A percentile compares a stretch with the other conserved stretches of the same genome.
These are phyloP conservation scores for Ustilago lituana DNA, from an alignment of 1,284 basidiomycete species.

Conservation along the genomic window DNA sequence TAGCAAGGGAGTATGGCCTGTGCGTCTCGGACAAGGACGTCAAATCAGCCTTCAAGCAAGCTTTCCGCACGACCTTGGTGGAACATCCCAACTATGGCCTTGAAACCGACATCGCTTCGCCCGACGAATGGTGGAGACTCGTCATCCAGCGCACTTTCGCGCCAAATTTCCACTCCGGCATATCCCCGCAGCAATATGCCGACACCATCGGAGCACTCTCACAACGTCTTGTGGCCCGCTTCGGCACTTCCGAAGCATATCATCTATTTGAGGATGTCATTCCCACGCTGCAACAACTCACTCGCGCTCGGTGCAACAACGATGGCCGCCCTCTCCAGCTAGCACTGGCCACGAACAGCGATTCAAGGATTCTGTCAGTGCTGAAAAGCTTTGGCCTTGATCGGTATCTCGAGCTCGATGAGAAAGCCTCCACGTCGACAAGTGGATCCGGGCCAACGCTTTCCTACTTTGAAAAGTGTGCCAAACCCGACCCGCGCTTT, in stretches of 20 bases:
- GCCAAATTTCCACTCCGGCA: slow-evolving; percentile 6
- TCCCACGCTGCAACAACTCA: slow-evolving; percentile 22
- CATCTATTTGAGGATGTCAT: slow-evolving; percentile 43
- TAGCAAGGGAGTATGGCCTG: slow-evolving; percentile 25
- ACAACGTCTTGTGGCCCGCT: slow-evolving; percentile 30
- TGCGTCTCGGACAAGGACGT: slow-evolving; percentile 21
- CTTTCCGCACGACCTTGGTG: slow-evolving; percentile 28
- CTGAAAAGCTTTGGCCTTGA: slow-evolving; percentile 38
- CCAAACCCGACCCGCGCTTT: slow-evolving; percentile 44
- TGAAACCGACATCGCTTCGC: slow-evolving; percentile 29
- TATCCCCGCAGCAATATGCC: slow-evolving; percentile 11
- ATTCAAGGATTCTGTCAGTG: slow-evolving; percentile 40
- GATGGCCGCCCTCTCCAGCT: slow-evolving; percentile 5
- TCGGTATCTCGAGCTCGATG: slow-evolving; percentile 34
- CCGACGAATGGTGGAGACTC: slow-evolving; percentile 50
- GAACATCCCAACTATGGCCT: slow-evolving; percentile 51
- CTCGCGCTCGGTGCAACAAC: neutral
- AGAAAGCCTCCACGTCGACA: no score
- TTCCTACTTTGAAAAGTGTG: slow-evolving; percentile 42
- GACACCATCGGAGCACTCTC: slow-evolving; percentile 11
- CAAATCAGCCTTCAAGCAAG: slow-evolving; percentile 40
- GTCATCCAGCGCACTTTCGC: slow-evolving; percentile 49
- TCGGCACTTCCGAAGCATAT: slow-evolving; percentile 43
- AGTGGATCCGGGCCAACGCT: slow-evolving; percentile 33
- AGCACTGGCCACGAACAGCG: slow-evolving; percentile 50